Percentiles rank a stretch among this genome's conserved stretches.
These are phyloP conservation scores for Solanum sitiens DNA, from an alignment of 257 asterid genomes.

Conservation along the genomic window DNA sequence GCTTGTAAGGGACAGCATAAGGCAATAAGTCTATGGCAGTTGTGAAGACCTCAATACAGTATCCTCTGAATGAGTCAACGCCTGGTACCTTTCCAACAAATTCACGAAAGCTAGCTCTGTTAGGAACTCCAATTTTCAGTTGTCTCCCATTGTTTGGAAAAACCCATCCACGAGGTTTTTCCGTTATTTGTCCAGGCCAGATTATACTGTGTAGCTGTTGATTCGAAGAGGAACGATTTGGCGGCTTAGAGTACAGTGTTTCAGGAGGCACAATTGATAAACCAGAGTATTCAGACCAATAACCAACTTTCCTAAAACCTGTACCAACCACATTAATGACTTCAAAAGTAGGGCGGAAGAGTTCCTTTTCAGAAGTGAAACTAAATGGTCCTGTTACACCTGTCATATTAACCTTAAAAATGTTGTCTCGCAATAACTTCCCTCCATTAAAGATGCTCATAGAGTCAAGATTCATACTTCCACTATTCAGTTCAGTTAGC, in stretches of 20 bases:
- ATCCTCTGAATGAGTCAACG: constrained; percentile 27
- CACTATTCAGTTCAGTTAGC: constrained; percentile 5
- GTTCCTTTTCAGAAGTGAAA: constrained; percentile 31
- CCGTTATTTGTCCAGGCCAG: constrained; percentile 51
- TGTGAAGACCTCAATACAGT: constrained; percentile 46
- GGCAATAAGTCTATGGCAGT: constrained; percentile 46
- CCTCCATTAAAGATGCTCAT: constrained; percentile 47
- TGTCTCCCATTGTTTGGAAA: constrained; percentile 38
- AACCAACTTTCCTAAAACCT: constrained; percentile 29
- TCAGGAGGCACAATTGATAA: constrained; percentile 42
- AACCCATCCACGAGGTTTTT: constrained; percentile 63
- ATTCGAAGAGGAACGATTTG: constrained; percentile 29
- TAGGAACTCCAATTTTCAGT: constrained; percentile 46
- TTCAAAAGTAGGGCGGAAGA: constrained; percentile 40
- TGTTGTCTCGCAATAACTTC: constrained; percentile 16
- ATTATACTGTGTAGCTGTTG: constrained; percentile 17
- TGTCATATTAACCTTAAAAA: constrained; percentile 30
- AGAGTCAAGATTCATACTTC: constrained; percentile 15
- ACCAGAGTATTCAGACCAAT: constrained; percentile 54
- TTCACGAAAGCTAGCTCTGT: constrained; percentile 34
- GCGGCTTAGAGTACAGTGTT: constrained; percentile 12
- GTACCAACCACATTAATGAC: constrained; percentile 47
- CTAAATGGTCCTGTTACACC: constrained; percentile 44
- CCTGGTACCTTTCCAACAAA: constrained; percentile 26
- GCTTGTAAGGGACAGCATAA: constrained; percentile 43